Base-by-base conservation (phyloP, 2,329 filamentous ascomycete species). In the Scytalidium lignicola region DNA sequence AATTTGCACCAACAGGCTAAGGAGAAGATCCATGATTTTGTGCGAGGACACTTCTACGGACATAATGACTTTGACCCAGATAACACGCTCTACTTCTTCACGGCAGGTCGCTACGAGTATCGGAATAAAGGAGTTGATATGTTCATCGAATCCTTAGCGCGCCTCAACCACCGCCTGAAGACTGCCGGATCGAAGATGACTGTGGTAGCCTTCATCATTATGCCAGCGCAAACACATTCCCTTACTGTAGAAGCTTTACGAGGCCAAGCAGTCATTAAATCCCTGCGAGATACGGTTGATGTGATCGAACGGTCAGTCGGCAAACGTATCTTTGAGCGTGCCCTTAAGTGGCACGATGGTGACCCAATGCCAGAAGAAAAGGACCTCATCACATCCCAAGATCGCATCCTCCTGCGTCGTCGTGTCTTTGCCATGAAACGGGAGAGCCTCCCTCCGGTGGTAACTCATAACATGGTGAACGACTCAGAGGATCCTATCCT, bases 101-200 rank as follows among this genome's bases (percentile, higher is more conserved):
- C 91, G 3, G 88, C 93, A 6, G 93, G 93, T 52, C 87, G 93
- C 55, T 99, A 99, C 65, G 93, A 99, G 70, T 99, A 92, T 78
- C 79, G 93, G 56, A 99, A 99, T 66, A 99, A 99, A 73, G 93
- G 93, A 64, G 92, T 96, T 9, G 93, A 99, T 70, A 97, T 99
- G 93, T 99, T 97, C 70, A 95, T 99, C 59, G 93, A 99, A 71
- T 93, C 91, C 3, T 74, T 99, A 55, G 93, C 93, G 22, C 88
- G 93, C 41, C 74, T 99, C 62, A 99, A 99, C 71, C 91, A 97
- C 74, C 82, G 87, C 37, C 82, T 99, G 64, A 97, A 97, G 79
- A 71, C 72, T 46, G 71, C 83, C 7, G 89, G 89, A 44, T 95
- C 90, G 59, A 95, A 93, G 71, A 91, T 85, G 66, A 97, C 93